A percentile compares a stretch with the other conserved stretches of the same genome.
These are phyloP conservation scores for Lecanicillium sp. DNA, from an alignment of 2,329 filamentous ascomycete species.

Conservation along the genomic window DNA sequence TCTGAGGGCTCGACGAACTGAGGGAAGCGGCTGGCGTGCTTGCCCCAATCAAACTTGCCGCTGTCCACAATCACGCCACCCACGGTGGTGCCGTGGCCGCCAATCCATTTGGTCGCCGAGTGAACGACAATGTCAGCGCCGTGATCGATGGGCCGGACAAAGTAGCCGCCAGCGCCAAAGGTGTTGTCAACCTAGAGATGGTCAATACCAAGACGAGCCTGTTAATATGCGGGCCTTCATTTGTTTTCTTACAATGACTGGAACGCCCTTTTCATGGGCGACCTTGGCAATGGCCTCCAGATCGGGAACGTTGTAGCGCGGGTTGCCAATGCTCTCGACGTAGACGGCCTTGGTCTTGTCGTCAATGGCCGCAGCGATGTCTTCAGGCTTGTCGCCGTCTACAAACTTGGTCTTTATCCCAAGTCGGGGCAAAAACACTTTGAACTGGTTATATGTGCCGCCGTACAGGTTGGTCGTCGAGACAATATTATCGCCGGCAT, in stretches of 20 bases:
- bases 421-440: constrained; percentile 79
- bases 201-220: neutral
- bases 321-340: constrained; percentile 89
- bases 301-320: constrained; percentile 86
- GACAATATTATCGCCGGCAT: constrained; percentile 86
- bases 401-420: constrained; percentile 87
- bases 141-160: constrained; percentile 76
- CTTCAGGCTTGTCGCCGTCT: constrained; percentile 68
- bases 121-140: constrained; percentile 92
- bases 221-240: no score
- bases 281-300: constrained; percentile 79
- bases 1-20: constrained; percentile 84
- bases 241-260: constrained; percentile 53
- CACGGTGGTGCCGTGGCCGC: constrained; percentile 88
- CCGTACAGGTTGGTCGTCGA: constrained; percentile 88
- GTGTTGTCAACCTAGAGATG: constrained; percentile 73
- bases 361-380: constrained; percentile 77
- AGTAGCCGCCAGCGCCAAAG: constrained; percentile 89
- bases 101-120: constrained; percentile 95
- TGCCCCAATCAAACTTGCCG: constrained; percentile 92
- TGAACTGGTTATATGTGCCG: constrained; percentile 96
- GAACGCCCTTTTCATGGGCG: constrained; percentile 62
- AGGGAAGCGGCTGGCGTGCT: constrained; percentile 75
- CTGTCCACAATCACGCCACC: constrained; percentile 79
- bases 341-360: constrained; percentile 91